Evolutionary conservation across 345 rosid species (phyloP), one percentile per base, ranked within the genome.

Genomic region (Corchorus olitorius): DNA sequence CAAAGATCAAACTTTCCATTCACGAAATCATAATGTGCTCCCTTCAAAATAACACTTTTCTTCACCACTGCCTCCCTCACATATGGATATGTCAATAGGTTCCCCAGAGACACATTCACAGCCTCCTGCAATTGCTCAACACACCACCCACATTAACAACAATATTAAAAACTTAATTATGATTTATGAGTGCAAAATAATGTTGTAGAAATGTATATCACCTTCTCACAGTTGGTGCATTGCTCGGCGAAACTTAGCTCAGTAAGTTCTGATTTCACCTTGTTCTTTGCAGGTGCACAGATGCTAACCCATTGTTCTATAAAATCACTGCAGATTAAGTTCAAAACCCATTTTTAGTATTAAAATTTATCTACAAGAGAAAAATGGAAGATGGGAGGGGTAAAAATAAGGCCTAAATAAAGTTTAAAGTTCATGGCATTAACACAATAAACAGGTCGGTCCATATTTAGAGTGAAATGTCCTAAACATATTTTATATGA

Each of bases 271-370:
- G 86, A 55, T 79, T 91, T 89, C 84, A 92, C 91, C 88, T 81
- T 96, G 70, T 81, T 70, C 88, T 84, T 94, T 41, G 99, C 98
- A 0, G 92, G 50, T 41, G 93, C 75, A 73, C 99, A 88, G 56
- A 96, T 94, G 58, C 85, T 80, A 74, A 96, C 90, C 99, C 98
- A 96, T 33, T 91, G 67, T 72, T 92, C 99, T 34, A 96, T 94
- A 81, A 96, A 96, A 4, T 96, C 97, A 45, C 99, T 96, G 88
- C 54, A 80, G 1, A 27, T 27, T 27, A 54, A 13, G 39, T 34
- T 39, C 10, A 68, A 46, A 66, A 54, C n/a, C 61, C 15, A 78
- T 39, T 4, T 39, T 56, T 53, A 4, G 58, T 8, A 4, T 11
- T 1, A 22, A 10, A 20, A 4, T 2, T 5, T 58, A 1, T 20